Percentiles rank a stretch among this genome's conserved stretches.
Evolutionary conservation across 306 rosid species (phyloP).

Genomic region (Argentina anserina): DNA sequence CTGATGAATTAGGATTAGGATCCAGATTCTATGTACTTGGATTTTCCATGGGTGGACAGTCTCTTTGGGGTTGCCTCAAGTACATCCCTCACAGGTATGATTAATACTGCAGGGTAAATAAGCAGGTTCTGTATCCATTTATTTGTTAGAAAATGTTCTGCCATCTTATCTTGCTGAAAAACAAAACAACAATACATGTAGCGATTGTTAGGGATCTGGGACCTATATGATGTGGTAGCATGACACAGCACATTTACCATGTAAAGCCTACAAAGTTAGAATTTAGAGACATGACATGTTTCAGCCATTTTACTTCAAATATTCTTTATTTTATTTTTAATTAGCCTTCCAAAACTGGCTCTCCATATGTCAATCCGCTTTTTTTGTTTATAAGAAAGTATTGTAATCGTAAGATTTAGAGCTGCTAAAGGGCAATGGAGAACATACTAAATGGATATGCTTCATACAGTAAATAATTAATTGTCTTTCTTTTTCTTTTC

Average conservation of each 20-base stretch:
- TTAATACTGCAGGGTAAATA: conserved; percentile 9
- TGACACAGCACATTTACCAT: neutral
- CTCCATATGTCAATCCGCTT: no score
- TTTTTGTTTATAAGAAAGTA: no score
- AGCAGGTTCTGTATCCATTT: neutral
- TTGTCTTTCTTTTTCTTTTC: no score
- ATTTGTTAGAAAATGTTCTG: neutral
- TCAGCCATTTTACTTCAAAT: neutral
- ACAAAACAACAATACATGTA: neutral
- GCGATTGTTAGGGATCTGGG: neutral
- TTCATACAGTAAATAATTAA: no score
- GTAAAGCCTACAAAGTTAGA: neutral
- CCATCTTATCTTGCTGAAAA: neutral
- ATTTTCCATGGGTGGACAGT: conserved; percentile 80
- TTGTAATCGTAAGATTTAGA: no score
- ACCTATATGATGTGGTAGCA: neutral
- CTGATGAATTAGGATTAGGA: conserved; percentile 72
- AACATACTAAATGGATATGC: no score
- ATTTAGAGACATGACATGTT: neutral
- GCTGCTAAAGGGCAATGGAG: no score
- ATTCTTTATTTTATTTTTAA: neutral
- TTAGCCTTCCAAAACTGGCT: no score
- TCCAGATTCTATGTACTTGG: conserved; percentile 72
- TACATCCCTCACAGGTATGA: conserved; percentile 81
- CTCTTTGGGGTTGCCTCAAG: conserved; percentile 71